Evolutionary conservation across 2,329 filamentous ascomycete species (phyloP).

Genomic region (Calonectria naviculata): DNA sequence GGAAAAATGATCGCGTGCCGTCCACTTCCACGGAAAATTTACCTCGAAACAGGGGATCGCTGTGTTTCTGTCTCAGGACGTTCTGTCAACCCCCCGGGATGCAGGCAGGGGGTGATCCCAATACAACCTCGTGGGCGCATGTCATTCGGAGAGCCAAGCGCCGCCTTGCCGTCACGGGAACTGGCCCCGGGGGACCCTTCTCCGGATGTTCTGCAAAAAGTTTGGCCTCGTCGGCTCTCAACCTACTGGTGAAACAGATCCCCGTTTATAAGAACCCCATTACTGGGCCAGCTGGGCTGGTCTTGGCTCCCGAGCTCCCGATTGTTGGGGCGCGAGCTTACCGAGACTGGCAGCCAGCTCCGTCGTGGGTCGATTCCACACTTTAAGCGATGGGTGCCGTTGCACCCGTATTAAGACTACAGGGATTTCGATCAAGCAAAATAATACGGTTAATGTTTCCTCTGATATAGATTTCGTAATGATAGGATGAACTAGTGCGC

Average conservation of each 20-base stretch:
- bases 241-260: neutral
- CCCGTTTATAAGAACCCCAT: neutral
- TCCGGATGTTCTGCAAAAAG: neutral
- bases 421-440: neutral
- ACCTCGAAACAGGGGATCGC: constrained; percentile 8
- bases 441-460: neutral
- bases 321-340: neutral
- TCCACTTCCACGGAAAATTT: constrained; percentile 7
- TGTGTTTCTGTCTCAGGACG: constrained; percentile 14
- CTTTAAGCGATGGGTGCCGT: neutral
- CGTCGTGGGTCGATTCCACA: neutral
- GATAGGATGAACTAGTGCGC: neutral
- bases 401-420: neutral
- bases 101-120: neutral
- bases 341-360: neutral
- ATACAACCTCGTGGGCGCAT: neutral
- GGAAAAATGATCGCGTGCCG: constrained; percentile 2
- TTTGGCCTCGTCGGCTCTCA: neutral
- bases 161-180: constrained; percentile 7
- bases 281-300: neutral
- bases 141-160: neutral
- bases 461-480: too few species aligned
- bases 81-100: neutral
- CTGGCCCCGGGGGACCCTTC: neutral
- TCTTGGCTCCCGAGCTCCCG: neutral